phyloP scores from a whole-genome alignment of 768 basidiomycete genomes.

The Tricholoma saponaceum region DNA sequence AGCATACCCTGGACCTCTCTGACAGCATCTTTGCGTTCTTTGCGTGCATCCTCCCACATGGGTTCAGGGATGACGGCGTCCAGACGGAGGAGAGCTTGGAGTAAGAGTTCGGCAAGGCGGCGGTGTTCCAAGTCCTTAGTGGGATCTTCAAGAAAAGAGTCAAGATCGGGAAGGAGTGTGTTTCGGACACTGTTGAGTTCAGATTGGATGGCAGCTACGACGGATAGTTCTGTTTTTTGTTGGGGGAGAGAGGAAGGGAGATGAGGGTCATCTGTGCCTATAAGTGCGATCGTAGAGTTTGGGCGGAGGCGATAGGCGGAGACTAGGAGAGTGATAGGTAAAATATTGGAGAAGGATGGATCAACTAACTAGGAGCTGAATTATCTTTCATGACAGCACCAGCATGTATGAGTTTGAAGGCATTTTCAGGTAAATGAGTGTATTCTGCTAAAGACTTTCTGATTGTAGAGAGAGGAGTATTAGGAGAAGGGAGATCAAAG shows the following conservation, averaged over 20 bases:
- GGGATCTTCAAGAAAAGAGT: conserved; percentile 43
- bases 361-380: conserved; percentile 50
- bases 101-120: conserved; percentile 76
- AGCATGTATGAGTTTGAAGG: conserved; percentile 85
- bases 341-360: not conserved
- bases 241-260: conserved; percentile 13
- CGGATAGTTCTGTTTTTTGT: conserved; percentile 43
- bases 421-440: conserved; percentile 63
- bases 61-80: conserved; percentile 76
- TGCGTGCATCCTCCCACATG: conserved; percentile 75
- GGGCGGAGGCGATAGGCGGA: conserved; percentile 71
- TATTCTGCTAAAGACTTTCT: conserved; percentile 63
- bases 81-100: conserved; percentile 83
- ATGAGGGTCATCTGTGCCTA: conserved; percentile 42
- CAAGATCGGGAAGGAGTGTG: conserved; percentile 53
- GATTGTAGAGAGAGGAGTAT: conserved; percentile 55
- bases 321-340: conserved; percentile 36
- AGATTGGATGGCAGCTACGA: conserved; percentile 49
- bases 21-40: conserved; percentile 82
- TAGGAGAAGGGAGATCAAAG: conserved; percentile 51
- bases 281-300: conserved; percentile 66
- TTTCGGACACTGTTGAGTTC: conserved; percentile 50
- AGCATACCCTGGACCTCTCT: conserved; percentile 79
- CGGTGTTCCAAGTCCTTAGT: conserved; percentile 34
- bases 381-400: conserved; percentile 92